Conservation (phyloP, 352 stramenopile species). For the Aphanomyces astaci region DNA sequence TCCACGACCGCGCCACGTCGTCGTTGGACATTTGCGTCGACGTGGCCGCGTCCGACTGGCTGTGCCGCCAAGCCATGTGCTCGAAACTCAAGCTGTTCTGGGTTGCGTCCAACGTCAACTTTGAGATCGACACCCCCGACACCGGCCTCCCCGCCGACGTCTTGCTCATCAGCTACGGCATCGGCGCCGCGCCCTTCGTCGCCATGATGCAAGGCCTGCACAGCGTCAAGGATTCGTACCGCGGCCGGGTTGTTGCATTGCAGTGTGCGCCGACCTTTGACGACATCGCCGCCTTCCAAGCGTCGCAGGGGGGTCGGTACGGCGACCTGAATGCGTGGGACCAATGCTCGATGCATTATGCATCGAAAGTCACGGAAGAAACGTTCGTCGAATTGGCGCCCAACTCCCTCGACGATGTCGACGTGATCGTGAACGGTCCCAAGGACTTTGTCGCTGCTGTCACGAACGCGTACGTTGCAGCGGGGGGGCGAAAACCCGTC, state of each 20-base stretch:
- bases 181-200: background rate
- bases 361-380: background rate
- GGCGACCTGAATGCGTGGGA: background rate
- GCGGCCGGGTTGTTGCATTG: background rate
- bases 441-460: background rate
- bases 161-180: background rate
- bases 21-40: background rate
- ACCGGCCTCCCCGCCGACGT: background rate
- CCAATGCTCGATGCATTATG: background rate
- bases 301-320: background rate
- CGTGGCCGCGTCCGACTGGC: background rate
- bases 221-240: background rate
- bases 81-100: constrained; percentile 8
- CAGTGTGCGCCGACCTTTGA: background rate
- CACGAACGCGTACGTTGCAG: background rate
- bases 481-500: background rate
- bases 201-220: background rate
- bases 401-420: background rate
- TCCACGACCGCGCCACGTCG: background rate
- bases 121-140: constrained; percentile 4
- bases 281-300: background rate
- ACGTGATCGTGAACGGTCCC: background rate
- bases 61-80: background rate
- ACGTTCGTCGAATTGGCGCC: background rate
- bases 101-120: constrained; percentile 1